Evolutionary conservation across 352 stramenopile genomes (phyloP).

Genomic region (Phytophthora tubulina): DNA sequence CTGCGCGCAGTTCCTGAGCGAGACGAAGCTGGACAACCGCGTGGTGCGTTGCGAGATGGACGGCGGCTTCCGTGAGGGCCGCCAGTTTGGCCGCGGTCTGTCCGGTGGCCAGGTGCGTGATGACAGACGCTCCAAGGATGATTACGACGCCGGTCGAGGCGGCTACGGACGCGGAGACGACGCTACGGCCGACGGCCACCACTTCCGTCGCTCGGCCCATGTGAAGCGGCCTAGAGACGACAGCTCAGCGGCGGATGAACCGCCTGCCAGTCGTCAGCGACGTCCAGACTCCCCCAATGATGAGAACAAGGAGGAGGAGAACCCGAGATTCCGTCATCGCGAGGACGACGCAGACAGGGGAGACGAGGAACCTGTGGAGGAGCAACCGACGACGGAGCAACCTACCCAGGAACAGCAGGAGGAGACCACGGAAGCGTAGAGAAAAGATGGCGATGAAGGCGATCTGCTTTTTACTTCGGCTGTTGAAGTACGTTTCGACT

Average conservation of each 20-base stretch:
- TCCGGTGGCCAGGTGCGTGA: slow-evolving; percentile 89
- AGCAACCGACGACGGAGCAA: slow-evolving; percentile 12
- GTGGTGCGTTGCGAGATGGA: slow-evolving; percentile 92
- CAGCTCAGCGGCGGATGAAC: slow-evolving; percentile 55
- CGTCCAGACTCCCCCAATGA: slow-evolving; percentile 26
- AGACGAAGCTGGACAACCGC: slow-evolving; percentile 90
- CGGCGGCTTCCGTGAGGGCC: slow-evolving; percentile 85
- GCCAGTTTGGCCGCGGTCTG: slow-evolving; percentile 86
- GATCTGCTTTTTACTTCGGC: not conserved
- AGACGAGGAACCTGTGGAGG: slow-evolving; percentile 29
- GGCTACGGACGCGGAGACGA: slow-evolving; percentile 80
- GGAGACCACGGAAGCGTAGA: slow-evolving; percentile 24
- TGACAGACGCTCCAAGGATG: slow-evolving; percentile 85
- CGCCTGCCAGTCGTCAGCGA: slow-evolving; percentile 35
- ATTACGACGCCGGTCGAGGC: slow-evolving; percentile 84
- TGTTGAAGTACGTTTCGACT: not conserved
- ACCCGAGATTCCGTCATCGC: slow-evolving; percentile 38
- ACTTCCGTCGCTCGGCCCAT: slow-evolving; percentile 74
- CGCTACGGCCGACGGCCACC: slow-evolving; percentile 59
- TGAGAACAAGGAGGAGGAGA: slow-evolving; percentile 42
- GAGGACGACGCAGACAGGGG: slow-evolving; percentile 35
- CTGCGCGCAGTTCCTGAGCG: slow-evolving; percentile 85
- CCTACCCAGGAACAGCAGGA: slow-evolving; percentile 19
- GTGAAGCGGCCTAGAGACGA: slow-evolving; percentile 71
- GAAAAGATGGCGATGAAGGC: not conserved